phyloP scores from a whole-genome alignment of 352 stramenopile genomes.

The Peronospora destructor region DNA sequence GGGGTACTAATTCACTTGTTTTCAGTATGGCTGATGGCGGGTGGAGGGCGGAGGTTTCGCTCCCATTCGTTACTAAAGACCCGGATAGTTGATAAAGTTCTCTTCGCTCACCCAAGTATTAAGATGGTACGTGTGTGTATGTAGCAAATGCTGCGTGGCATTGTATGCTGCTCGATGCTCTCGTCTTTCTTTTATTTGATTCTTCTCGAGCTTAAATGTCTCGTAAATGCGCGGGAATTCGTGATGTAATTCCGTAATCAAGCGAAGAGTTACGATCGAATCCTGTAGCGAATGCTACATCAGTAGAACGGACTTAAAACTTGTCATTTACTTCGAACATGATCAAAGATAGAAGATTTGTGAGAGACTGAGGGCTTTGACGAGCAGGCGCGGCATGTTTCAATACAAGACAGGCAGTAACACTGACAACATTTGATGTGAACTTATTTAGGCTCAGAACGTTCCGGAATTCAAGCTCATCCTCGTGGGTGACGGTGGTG shows the following conservation, averaged over 20 bases:
- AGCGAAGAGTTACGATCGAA: slow-evolving; percentile 14
- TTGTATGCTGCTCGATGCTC: neutral
- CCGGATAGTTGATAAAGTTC: slow-evolving; percentile 42
- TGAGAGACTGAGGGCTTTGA: slow-evolving; percentile 9
- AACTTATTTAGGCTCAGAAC: slow-evolving; percentile 44
- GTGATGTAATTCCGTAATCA: neutral
- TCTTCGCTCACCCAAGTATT: slow-evolving; percentile 13
- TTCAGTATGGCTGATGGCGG: slow-evolving; percentile 37
- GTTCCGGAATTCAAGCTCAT: slow-evolving; percentile 99
- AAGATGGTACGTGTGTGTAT: slow-evolving; percentile 33
- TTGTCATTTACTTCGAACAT: slow-evolving; percentile 2
- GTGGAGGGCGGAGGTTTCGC: slow-evolving; percentile 37
- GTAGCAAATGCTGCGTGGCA: neutral
- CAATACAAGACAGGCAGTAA: neutral
- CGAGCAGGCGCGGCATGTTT: neutral
- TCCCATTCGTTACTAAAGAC: slow-evolving; percentile 29
- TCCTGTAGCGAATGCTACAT: slow-evolving; percentile 4
- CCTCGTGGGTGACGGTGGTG: slow-evolving; percentile 98
- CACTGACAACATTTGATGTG: slow-evolving; percentile 12
- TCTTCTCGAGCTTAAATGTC: slow-evolving; percentile 2
- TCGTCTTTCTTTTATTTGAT: slow-evolving; percentile 3
- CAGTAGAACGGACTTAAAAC: slow-evolving; percentile 5
- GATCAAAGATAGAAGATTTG: slow-evolving; percentile 3
- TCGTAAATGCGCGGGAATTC: neutral
- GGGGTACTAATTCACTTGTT: slow-evolving; percentile 12